Evolutionary conservation across 331 rosid genomes (phyloP).

Genomic region (Arachis monticola): DNA sequence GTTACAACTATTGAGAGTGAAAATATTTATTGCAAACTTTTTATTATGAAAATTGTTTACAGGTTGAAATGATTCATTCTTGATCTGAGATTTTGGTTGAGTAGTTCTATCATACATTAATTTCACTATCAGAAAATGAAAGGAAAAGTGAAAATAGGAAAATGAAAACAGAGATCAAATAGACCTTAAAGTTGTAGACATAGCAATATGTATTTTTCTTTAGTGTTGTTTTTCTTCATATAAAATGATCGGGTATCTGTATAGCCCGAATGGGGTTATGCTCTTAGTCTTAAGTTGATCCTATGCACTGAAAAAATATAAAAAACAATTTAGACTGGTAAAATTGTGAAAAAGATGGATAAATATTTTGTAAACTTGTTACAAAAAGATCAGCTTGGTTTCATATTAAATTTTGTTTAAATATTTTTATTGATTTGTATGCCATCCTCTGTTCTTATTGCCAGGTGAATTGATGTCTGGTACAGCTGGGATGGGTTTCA

Average conservation of each 20-base stretch:
- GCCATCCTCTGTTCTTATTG: conserved; percentile 49
- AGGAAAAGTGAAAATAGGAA: background rate
- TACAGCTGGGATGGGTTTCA: conserved; percentile 94
- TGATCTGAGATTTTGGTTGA: background rate
- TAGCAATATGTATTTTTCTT: background rate
- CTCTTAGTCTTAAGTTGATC: background rate
- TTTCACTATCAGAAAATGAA: background rate
- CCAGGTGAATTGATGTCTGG: conserved; percentile 83
- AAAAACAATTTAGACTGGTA: background rate
- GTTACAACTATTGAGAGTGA: too few relatives aligned
- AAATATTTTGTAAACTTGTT: conserved; percentile 1
- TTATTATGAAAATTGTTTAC: background rate
- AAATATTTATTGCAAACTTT: background rate
- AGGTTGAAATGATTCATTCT: background rate
- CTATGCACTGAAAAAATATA: background rate
- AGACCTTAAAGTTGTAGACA: too few relatives aligned
- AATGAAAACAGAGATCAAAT: too few relatives aligned
- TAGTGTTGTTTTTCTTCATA: background rate
- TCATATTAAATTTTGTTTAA: conserved; percentile 21
- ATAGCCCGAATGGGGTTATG: background rate
- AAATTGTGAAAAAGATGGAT: background rate
- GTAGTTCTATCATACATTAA: background rate
- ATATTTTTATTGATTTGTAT: conserved; percentile 11
- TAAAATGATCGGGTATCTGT: background rate
- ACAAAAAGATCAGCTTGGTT: conserved; percentile 25